phyloP scores from a whole-genome alignment of 306 rosid genomes.

The Delonix regia region DNA sequence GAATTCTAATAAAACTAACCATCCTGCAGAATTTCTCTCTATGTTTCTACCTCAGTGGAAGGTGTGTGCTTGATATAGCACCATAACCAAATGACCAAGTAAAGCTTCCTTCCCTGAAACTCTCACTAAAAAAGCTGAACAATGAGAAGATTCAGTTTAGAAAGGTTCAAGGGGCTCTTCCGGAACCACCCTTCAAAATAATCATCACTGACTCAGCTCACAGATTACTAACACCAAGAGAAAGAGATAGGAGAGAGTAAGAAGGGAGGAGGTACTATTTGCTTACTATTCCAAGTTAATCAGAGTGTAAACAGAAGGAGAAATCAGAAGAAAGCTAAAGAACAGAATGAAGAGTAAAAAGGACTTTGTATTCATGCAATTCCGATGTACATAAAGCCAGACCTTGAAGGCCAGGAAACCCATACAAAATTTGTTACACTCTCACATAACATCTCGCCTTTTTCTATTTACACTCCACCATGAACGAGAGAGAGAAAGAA shows the following conservation, averaged over 20 bases:
- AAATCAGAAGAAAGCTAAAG: conserved; percentile 15
- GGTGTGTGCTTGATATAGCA: background rate
- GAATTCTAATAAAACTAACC: conserved; percentile 25
- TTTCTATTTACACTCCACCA: conserved; percentile 65
- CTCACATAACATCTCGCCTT: conserved; percentile 40
- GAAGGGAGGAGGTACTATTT: background rate
- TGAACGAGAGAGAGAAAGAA: conserved; percentile 30
- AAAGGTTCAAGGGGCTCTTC: background rate
- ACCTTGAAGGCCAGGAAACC: conserved; percentile 38
- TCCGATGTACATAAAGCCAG: conserved; percentile 53
- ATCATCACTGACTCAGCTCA: background rate
- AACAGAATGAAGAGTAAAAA: conserved; percentile 25
- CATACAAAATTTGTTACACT: conserved; percentile 49
- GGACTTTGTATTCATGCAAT: conserved; percentile 38
- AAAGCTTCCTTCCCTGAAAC: conserved; percentile 20
- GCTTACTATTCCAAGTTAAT: background rate
- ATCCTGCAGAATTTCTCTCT: conserved; percentile 15
- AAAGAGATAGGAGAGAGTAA: background rate
- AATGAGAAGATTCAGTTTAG: background rate
- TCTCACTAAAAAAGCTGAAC: background rate
- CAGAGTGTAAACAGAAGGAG: conserved; percentile 10
- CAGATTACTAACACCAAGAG: background rate
- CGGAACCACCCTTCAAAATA: conserved; percentile 7
- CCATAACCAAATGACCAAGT: background rate
- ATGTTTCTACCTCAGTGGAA: conserved; percentile 4